Evolutionary conservation across 164 flowering plant species (phyloP), one percentile per base, ranked within the genome.

Genomic region (Vitis rotundifolia): DNA sequence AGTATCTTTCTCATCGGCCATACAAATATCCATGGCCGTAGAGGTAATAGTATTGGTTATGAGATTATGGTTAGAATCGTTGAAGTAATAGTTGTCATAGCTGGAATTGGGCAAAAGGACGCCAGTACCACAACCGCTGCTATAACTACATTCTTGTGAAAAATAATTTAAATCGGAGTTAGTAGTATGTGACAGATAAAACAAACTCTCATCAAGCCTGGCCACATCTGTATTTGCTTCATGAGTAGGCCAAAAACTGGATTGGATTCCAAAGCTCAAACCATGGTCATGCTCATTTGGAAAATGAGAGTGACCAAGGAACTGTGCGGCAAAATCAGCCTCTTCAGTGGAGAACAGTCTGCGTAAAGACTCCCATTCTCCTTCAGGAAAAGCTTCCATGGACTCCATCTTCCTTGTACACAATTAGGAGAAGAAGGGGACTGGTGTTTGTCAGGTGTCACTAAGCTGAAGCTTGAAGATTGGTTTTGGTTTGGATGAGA

Each of bases 301-400:
- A 55, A 62, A 54, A 16, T 66, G 66, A 31, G 10, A 67, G 62
- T 68, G 68, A 16, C 59, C 68, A 12, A 66, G 55, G 44, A 75
- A 71, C 22, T 80, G 69, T 37, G 67, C 15, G 11, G 65, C 22
- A 67, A 68, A 70, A 64, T 80, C 74, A 11, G 69, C 51, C 19
- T 83, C 85, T 37, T 81, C 84, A 28, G 50, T 16, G 28, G 82
- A 65, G 61, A 86, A 79, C 74, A 84, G 68, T 62, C 68, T 78
- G 77, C 74, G 62, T 55, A 81, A 64, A 7, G 78, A 76, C 5
- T 79, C 84, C 84, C 86, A 86, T 67, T 86, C 89, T 47, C 75
- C 79, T 52, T 78, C 81, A 49, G 73, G 75, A 65, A 81, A 77
- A 37, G 73, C 82, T 72, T 80, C 87, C n/a, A 72, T 15, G 57